Percentiles rank a stretch among this genome's conserved stretches.
These are phyloP conservation scores for Curvularia lunata DNA, from an alignment of 2,329 filamentous ascomycete species.

Conservation along the genomic window DNA sequence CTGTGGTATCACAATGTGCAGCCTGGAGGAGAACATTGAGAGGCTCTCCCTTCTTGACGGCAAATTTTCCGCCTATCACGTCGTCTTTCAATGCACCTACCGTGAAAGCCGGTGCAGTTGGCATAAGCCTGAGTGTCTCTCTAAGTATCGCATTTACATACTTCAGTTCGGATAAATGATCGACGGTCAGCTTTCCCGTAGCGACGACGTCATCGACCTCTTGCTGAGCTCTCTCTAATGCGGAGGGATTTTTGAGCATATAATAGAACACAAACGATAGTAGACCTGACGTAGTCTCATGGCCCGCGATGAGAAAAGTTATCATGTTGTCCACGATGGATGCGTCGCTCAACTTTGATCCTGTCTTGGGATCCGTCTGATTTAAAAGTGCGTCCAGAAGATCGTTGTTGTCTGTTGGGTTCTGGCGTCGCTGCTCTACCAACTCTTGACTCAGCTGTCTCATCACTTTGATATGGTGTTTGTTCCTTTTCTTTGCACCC, in stretches of 20 bases:
- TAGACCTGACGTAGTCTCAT: slow-evolving; percentile 33
- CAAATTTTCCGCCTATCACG: slow-evolving; percentile 5
- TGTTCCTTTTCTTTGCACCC: slow-evolving; percentile 31
- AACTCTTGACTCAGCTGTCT: background rate
- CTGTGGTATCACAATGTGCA: slow-evolving; percentile 27
- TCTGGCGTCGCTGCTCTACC: background rate
- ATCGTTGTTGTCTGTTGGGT: background rate
- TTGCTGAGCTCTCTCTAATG: slow-evolving; percentile 53
- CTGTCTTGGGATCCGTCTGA: slow-evolving; percentile 65
- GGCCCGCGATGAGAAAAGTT: slow-evolving; percentile 64
- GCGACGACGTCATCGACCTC: background rate
- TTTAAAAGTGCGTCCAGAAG: slow-evolving; percentile 53
- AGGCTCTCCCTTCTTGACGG: background rate
- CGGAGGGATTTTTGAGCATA: slow-evolving; percentile 57
- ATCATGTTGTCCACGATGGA: slow-evolving; percentile 70
- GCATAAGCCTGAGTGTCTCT: slow-evolving; percentile 61
- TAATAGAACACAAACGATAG: slow-evolving; percentile 54
- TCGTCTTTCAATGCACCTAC: slow-evolving; percentile 33
- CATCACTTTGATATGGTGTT: background rate
- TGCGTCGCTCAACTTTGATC: slow-evolving; percentile 60
- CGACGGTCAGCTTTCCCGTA: background rate
- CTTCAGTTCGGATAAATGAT: slow-evolving; percentile 50
- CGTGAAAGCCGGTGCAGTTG: slow-evolving; percentile 58
- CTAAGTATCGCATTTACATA: slow-evolving; percentile 55
- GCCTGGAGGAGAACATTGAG: background rate